Base-by-base conservation (phyloP, 352 stramenopile species). In the Globisporangium mamillatum region DNA sequence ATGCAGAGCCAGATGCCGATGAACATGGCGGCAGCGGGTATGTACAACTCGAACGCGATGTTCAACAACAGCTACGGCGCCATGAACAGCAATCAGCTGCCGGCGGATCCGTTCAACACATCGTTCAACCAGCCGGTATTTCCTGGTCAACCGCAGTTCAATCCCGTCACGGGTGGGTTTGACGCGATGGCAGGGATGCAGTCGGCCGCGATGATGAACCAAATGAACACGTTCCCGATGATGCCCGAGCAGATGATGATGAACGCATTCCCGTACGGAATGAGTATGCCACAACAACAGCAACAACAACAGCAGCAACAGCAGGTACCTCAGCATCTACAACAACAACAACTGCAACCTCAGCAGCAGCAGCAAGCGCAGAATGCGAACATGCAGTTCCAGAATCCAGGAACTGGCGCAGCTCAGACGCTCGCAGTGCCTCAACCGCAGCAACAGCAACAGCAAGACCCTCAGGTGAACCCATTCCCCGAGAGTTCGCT, bases 81-180 rank as follows among this genome's bases (percentile, higher is more conserved):
- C 27, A 79, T 77, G 68, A 71, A 36, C 61, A 60, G 52, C 60
- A 89, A 70, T 58, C 84, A 81, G 24, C 73, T 92, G 7, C 79
- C 76, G 6, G 73, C 76, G 36, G 81, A 93, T 64, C 82, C 86
- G 32, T 92, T 92, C 72, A 91, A 92, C 62, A 73, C 82, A 0
- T 83, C 82, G 50, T 88, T 81, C 46, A 62, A 62, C 68, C 70
- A 68, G 68, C 72, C 18, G 58, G 73, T 74, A 8, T 91, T 89
- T 59, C 60, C 76, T 1, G 74, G 12, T 1, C 71, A 74, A 20
- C n/a, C 63, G 7, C 55, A 52, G n/a, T 63, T 71, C n/a, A 74
- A 74, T 44, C 66, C 66, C 3, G 57, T 66, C 48, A 52, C 62
- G 14, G 24, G 56, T 14, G 60, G 54, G 1, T 64, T 81, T 34